These are phyloP conservation scores for Tuber magnatum DNA, from an alignment of 495 filamentous ascomycete genomes.

Conservation along the genomic window DNA sequence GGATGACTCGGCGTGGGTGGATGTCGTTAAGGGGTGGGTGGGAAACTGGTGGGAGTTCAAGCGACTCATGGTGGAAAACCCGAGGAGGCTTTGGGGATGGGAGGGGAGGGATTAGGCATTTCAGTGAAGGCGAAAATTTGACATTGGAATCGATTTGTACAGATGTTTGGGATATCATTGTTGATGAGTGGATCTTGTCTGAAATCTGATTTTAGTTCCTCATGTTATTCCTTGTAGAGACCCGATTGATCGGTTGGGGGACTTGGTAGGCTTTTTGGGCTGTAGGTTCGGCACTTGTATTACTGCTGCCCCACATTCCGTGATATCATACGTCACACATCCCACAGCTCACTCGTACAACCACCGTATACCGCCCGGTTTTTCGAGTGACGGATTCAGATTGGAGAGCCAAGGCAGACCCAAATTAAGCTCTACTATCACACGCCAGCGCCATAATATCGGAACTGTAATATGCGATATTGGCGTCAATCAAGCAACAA, in stretches of 20 bases:
- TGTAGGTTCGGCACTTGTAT: neutral
- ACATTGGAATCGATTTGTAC: neutral
- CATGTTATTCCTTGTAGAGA: neutral
- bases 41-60: neutral
- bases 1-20: neutral
- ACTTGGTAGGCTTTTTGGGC: neutral
- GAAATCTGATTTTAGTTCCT: neutral
- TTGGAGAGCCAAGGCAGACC: neutral
- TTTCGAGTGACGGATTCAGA: neutral
- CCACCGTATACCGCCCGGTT: neutral
- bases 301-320: neutral
- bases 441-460: neutral
- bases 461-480: neutral
- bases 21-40: neutral
- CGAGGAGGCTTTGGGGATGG: slow-evolving; percentile 3
- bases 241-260: too few relatives aligned
- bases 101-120: neutral
- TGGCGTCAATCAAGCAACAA: neutral
- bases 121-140: neutral
- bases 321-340: neutral
- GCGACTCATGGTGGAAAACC: neutral
- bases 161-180: neutral
- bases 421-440: neutral
- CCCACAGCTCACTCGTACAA: neutral
- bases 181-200: neutral